Base-by-base conservation (phyloP, 257 asterid genomes). In the Linderniella brevidens region DNA sequence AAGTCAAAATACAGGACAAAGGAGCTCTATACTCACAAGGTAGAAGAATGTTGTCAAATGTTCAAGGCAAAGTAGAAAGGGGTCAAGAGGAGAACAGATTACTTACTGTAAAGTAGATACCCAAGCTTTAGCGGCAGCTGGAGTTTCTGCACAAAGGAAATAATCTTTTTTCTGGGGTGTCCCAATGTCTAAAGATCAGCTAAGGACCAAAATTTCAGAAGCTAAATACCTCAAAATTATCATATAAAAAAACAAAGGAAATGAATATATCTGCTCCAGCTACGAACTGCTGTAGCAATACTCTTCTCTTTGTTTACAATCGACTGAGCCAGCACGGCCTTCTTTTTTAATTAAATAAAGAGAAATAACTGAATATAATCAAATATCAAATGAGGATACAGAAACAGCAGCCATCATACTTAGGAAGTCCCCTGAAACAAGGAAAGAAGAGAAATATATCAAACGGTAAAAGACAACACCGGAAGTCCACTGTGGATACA, bases 51-150 rank as follows among this genome's bases (percentile, higher is more conserved):
- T n/a, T n/a, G n/a, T n/a, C n/a, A n/a, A n/a, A n/a, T n/a, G n/a
- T n/a, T n/a, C n/a, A n/a, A n/a, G n/a, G n/a, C n/a, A n/a, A n/a
- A n/a, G n/a, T n/a, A n/a, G n/a, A n/a, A n/a, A n/a, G n/a, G n/a
- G n/a, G n/a, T n/a, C n/a, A 6, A 25, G 32, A 25, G 32, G 32
- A 25, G 32, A 59, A 54, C 55, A 55, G 63, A 57, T 35, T 65
- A 79, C 97, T 87, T 67, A 87, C 97, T 78, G 93, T 60, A 87
- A 68, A 42, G 97, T 87, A 67, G 92, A 75, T 48, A 87, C 84
- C 97, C 95, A 83, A 64, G 97, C 95, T 75, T 56, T 78, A 58
- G 97, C 78, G 63, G 97, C 95, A 46, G 82, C 88, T 46, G 97
- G 86, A 42, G 97, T 83, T 68, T 87, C 97, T 39, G 97, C 97